Base-by-base conservation (phyloP, 495 filamentous ascomycete genomes). In the Penicillium roqueforti region DNA sequence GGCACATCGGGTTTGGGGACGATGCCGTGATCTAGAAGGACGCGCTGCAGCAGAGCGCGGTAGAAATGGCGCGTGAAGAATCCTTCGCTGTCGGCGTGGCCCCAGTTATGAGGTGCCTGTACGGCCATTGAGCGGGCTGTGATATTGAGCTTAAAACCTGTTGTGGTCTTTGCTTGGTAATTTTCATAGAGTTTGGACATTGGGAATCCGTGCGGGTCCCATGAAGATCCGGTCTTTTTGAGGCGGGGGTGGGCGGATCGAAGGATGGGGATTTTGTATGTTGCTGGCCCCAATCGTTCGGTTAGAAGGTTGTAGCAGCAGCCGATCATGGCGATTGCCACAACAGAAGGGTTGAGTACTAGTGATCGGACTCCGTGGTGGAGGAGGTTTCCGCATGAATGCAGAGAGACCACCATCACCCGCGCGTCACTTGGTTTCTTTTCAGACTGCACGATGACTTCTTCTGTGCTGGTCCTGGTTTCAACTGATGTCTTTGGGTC, bases 251-350 rank as follows among this genome's bases (percentile, higher is more conserved):
- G 80, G 37, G 72, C 63, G 13, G 71, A 65, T 16, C 86, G 85
- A 5, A 89, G 76, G 40, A 80, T 82, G 18, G 88, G 87, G 6
- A 84, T 77, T 62, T 97, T 95, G 70, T 84, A 92, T 0, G 90
- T 89, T 16, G 91, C 87, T 28, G 89, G 89, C 2, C 89, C 87
- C 19, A 95, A 80, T 47, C 91, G 83, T 65, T 97, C 93, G 3
- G 92, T 96, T 51, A 97, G 68, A 18, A 97, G 85, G 55, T 98
- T 98, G 76, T 98, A 97, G 75, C 93, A 98, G 74, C 93, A 98
- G 32, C 93, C 93, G 38, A 98, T 88, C 66, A 98, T 88, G 32
- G 93, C 93, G 41, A 97, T 86, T 13, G 89, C 91, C 16, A 85
- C 81, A 47, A 97, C 89, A 25, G 82, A 78, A 1, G 91, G 87